Percentiles rank a stretch among this genome's conserved stretches.
Evolutionary conservation across 768 basidiomycete species (phyloP).

Genomic region (Boletus insuetus): DNA sequence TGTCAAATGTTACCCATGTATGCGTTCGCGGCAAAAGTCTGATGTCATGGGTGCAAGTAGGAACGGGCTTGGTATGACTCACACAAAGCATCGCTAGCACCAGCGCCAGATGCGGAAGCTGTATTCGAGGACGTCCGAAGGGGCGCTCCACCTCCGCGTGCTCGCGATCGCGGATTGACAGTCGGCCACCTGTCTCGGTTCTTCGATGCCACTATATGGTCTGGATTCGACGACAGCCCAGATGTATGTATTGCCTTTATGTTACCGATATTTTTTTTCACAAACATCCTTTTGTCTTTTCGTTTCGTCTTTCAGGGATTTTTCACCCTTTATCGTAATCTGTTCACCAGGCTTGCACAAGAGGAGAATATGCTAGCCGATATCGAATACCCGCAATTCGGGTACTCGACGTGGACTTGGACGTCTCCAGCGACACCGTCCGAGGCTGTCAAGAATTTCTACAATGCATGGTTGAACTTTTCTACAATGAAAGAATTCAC

Average conservation of each 20-base stretch:
- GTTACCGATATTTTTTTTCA: not conserved
- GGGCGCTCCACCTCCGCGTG: slow-evolving; percentile 55
- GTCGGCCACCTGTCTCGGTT: slow-evolving; percentile 80
- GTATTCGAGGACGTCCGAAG: slow-evolving; percentile 83
- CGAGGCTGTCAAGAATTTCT: slow-evolving; percentile 69
- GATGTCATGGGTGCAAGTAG: slow-evolving; percentile 47
- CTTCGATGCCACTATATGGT: slow-evolving; percentile 71
- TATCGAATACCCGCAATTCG: slow-evolving; percentile 76
- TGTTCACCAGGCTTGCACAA: slow-evolving; percentile 78
- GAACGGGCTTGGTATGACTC: slow-evolving; percentile 99
- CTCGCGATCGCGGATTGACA: slow-evolving; percentile 72
- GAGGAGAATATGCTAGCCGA: slow-evolving; percentile 61
- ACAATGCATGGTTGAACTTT: slow-evolving; percentile 85
- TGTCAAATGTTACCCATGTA: slow-evolving; percentile 22
- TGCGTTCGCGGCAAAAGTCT: slow-evolving; percentile 3
- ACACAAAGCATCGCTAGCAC: slow-evolving; percentile 76
- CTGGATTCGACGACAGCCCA: slow-evolving; percentile 58
- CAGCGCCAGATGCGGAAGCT: slow-evolving; percentile 79
- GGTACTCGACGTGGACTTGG: slow-evolving; percentile 76
- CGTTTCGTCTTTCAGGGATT: slow-evolving; percentile 59
- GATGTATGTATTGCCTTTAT: slow-evolving; percentile 43
- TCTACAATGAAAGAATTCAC: slow-evolving; percentile 81
- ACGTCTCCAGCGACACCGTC: slow-evolving; percentile 42
- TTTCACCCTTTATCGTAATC: slow-evolving; percentile 82
- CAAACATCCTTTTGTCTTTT: not conserved